Evolutionary conservation across 176 grass and related monocot species (phyloP), one percentile per base, ranked within the genome.

Genomic region (Oryza australiensis): DNA sequence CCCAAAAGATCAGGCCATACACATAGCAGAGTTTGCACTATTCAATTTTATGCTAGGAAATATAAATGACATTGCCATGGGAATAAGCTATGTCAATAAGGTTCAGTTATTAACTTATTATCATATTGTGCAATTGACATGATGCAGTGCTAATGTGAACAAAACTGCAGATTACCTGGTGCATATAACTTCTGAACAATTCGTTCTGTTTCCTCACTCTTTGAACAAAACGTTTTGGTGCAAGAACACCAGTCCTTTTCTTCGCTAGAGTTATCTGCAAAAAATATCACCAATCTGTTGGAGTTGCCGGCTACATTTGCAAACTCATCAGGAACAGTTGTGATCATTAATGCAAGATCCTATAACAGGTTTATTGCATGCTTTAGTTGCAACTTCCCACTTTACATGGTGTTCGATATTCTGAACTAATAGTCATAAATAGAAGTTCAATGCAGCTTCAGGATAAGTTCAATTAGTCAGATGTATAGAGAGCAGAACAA

Each of bases 171-270:
- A 49, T 80, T 93, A 98, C 95, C 92, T 98, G 92, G 80, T 98
- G 92, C 92, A 98, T 95, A 77, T 86, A 88, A 75, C 84, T 69
- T 3, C 95, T 90, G 79, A 98, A 98, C 15, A 81, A 88, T 86
- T 98, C 92, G 70, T 98, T 98, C 70, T 93, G 90, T 81, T 98
- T 93, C 87, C 63, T 98, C 77, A 93, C 95, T 74, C 89, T 91
- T 64, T 95, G 87, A 51, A 98, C 93, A 84, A 98, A 95, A 72
- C 88, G 87, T 66, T 93, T 98, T 30, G 95, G 92, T 68, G 95
- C 91, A 73, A 98, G 88, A 70, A 93, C 88, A 84, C 95, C 95
- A 27, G 92, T 98, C 65, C 91, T 95, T 89, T 95, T 98, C 92
- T 98, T 98, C 1, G 92, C 83, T 43, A 87, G 90, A 62, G 42